Conservation (phyloP, 1,284 basidiomycete species). For the Moesziomyces sp. region DNA sequence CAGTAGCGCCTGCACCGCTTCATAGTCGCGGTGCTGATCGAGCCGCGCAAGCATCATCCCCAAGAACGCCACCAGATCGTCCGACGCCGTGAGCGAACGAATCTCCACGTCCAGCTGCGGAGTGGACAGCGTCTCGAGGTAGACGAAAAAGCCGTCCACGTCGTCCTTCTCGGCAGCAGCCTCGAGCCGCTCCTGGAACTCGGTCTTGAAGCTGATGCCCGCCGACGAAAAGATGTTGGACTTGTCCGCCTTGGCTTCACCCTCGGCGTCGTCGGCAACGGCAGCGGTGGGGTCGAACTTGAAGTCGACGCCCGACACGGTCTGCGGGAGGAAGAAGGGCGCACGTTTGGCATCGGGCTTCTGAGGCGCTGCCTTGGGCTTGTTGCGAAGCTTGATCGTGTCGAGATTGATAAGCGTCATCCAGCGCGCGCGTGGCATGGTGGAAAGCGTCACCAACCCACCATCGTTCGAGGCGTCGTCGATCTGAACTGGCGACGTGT, state of each 20-base stretch:
- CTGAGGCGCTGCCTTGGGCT: slow-evolving; percentile 94
- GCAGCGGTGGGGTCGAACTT: slow-evolving; percentile 36
- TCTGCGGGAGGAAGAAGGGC: slow-evolving; percentile 87
- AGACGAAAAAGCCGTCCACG: slow-evolving; percentile 76
- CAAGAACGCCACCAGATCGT: slow-evolving; percentile 78
- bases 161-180: slow-evolving; percentile 40
- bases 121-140: slow-evolving; percentile 86
- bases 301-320: slow-evolving; percentile 42
- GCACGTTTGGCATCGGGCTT: slow-evolving; percentile 82
- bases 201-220: slow-evolving; percentile 51
- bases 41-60: slow-evolving; percentile 80
- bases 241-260: slow-evolving; percentile 6
- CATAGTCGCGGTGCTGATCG: slow-evolving; percentile 85
- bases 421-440: slow-evolving; percentile 93
- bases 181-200: slow-evolving; percentile 51
- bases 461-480: slow-evolving; percentile 64
- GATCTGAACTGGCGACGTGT: slow-evolving; percentile 70
- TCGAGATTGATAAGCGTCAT: slow-evolving; percentile 95
- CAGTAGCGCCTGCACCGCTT: slow-evolving; percentile 90
- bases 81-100: slow-evolving; percentile 77
- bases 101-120: slow-evolving; percentile 91
- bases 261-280: neutral
- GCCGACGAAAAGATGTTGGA: slow-evolving; percentile 39
- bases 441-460: slow-evolving; percentile 80
- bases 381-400: slow-evolving; percentile 89